Evolutionary conservation across 2,329 filamentous ascomycete genomes (phyloP).

Genomic region (Pseudogymnoascus sp.): DNA sequence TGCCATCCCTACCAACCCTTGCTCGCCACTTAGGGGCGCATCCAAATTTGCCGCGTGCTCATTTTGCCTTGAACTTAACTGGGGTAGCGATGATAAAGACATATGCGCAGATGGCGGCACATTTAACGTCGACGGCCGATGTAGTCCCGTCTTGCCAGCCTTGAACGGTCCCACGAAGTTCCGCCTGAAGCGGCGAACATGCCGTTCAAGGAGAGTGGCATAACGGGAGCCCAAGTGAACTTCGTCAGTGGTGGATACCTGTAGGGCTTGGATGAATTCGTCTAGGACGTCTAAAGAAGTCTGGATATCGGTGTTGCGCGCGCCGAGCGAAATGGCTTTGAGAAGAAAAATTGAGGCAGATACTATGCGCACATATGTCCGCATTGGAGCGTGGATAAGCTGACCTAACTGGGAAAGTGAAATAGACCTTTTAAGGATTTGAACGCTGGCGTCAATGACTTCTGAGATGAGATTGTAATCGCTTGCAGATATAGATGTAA

Average conservation of each 20-base stretch:
- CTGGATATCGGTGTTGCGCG: conserved; percentile 9
- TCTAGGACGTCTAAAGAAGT: conserved; percentile 10
- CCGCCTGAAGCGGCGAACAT: conserved; percentile 8
- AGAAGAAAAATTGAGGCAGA: conserved; percentile 44
- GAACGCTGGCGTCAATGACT: conserved; percentile 45
- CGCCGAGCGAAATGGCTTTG: conserved; percentile 13
- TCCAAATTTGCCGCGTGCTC: neutral
- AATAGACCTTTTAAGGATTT: conserved; percentile 42
- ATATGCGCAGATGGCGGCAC: neutral
- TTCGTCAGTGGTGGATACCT: conserved; percentile 12
- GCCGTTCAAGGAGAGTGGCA: conserved; percentile 12
- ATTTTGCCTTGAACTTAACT: neutral
- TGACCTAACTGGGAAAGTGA: conserved; percentile 38
- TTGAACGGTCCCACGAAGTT: conserved; percentile 6
- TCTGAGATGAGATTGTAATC: conserved; percentile 49
- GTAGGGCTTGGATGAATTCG: conserved; percentile 8
- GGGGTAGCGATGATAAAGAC: neutral
- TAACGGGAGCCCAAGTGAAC: conserved; percentile 13
- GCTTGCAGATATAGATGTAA: conserved; percentile 38
- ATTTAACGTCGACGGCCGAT: neutral
- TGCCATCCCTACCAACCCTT: neutral
- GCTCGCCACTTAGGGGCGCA: neutral
- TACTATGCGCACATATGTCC: conserved; percentile 46
- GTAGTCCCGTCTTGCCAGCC: neutral
- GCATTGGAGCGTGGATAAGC: conserved; percentile 44